Evolutionary conservation across 306 rosid genomes (phyloP).

Genomic region (Trifolium subterraneum): DNA sequence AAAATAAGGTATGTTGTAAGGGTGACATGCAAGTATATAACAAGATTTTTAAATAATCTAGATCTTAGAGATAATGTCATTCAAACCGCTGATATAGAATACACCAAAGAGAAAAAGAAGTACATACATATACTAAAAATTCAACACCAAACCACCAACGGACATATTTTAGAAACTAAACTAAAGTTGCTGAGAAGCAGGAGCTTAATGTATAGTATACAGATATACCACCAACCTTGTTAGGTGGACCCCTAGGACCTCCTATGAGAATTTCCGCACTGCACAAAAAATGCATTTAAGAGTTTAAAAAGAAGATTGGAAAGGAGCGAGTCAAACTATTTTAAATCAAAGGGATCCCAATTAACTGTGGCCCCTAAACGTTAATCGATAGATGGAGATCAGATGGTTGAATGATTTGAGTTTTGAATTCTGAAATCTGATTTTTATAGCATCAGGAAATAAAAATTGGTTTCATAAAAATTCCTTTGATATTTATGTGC

Average conservation of each 20-base stretch:
- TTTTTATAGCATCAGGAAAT: too few species aligned
- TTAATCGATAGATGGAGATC: too few species aligned
- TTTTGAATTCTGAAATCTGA: too few species aligned
- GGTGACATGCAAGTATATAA: constrained; percentile 1
- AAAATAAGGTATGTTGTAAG: background rate
- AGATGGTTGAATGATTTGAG: too few species aligned
- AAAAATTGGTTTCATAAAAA: too few species aligned
- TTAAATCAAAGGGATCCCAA: background rate
- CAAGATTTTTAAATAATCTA: background rate
- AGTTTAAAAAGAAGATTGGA: constrained; percentile 1
- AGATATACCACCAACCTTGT: constrained; percentile 71
- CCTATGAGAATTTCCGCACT: constrained; percentile 93
- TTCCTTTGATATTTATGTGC: too few species aligned
- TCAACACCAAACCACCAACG: constrained; percentile 9
- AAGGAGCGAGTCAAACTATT: background rate
- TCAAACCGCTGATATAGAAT: background rate
- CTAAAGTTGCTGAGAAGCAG: constrained; percentile 3
- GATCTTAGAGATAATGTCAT: background rate
- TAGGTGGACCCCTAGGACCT: constrained; percentile 88
- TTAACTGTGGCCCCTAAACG: too few species aligned
- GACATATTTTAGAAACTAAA: background rate
- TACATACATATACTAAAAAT: background rate
- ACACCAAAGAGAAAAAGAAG: constrained; percentile 1
- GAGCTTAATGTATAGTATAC: constrained; percentile 22
- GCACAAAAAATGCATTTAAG: constrained; percentile 42